A percentile compares a stretch with the other conserved stretches of the same genome.
phyloP scores from a whole-genome alignment of 352 stramenopile species.

The Pilasporangium apinafurcum region DNA sequence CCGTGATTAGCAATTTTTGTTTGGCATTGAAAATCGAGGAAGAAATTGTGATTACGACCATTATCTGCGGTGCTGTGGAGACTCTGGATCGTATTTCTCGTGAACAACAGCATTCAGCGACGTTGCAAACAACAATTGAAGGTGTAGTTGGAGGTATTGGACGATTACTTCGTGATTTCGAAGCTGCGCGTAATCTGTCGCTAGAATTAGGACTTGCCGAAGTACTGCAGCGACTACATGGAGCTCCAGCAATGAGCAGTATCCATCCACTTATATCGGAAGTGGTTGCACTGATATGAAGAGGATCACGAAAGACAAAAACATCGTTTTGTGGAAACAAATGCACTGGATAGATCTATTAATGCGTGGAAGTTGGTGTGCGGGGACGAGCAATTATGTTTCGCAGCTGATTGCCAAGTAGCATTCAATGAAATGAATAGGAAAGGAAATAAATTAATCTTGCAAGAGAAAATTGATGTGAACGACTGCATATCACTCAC shows the following conservation, averaged over 20 bases:
- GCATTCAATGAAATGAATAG: too few species aligned
- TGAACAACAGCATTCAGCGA: constrained; percentile 14
- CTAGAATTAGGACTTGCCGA: constrained; percentile 59
- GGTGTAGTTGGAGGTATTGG: constrained; percentile 57
- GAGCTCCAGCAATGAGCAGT: constrained; percentile 19
- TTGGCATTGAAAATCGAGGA: constrained; percentile 58
- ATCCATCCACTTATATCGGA: constrained; percentile 58
- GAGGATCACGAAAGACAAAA: too few species aligned
- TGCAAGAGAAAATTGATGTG: too few species aligned
- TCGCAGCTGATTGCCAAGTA: too few species aligned
- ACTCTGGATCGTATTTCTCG: constrained; percentile 55
- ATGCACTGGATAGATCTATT: too few species aligned
- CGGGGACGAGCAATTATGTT: too few species aligned
- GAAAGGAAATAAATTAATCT: too few species aligned
- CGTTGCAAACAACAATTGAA: constrained; percentile 46
- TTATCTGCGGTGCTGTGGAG: constrained; percentile 65
- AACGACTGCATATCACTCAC: too few species aligned
- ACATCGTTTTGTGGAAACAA: too few species aligned
- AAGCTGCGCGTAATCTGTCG: constrained; percentile 47
- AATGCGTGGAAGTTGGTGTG: too few species aligned
- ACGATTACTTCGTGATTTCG: constrained; percentile 55
- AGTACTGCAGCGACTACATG: constrained; percentile 49
- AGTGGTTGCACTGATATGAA: constrained; percentile 54
- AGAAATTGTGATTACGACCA: constrained; percentile 59
- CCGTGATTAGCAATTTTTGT: constrained; percentile 70